These are phyloP conservation scores for Acmispon strigosus DNA, from an alignment of 306 rosid genomes.

Conservation along the genomic window DNA sequence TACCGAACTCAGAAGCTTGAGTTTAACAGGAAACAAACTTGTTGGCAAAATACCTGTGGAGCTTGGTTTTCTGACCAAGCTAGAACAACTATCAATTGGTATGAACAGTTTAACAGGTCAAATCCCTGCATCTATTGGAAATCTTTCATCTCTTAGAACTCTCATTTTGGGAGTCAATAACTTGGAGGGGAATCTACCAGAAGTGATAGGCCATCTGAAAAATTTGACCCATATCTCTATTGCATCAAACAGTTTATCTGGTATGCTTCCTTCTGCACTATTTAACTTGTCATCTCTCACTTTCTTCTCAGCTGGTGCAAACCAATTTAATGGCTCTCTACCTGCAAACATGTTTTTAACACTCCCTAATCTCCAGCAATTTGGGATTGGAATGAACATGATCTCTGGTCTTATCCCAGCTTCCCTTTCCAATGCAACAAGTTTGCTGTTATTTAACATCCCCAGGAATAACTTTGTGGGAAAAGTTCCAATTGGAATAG, in stretches of 20 bases:
- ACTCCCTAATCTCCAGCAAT: conserved; percentile 25
- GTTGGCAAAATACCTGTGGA: conserved; percentile 23
- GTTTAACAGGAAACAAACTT: conserved; percentile 14
- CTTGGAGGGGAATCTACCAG: conserved; percentile 26
- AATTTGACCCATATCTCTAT: neutral
- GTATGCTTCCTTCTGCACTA: conserved; percentile 31
- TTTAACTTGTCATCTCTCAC: conserved; percentile 35
- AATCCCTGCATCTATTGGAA: conserved; percentile 36
- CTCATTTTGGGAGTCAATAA: conserved; percentile 5
- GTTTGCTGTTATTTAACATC: conserved; percentile 2
- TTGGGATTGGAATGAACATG: conserved; percentile 9
- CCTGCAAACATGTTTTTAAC: conserved; percentile 31
- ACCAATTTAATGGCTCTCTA: conserved; percentile 24
- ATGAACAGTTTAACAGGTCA: conserved; percentile 24
- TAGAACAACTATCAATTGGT: neutral
- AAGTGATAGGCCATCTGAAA: conserved; percentile 16
- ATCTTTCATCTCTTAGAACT: conserved; percentile 18
- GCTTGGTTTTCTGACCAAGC: conserved; percentile 24
- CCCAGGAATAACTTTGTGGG: conserved; percentile 23
- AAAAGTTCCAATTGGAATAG: conserved; percentile 25
- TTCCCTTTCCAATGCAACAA: conserved; percentile 32
- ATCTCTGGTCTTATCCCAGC: conserved; percentile 31
- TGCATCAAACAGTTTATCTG: conserved; percentile 8
- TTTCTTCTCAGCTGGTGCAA: neutral
- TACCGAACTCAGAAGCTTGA: conserved; percentile 4